Percentiles rank a stretch among this genome's conserved stretches.
These are phyloP conservation scores for Rosa rugosa DNA, from an alignment of 306 rosid species.

Conservation along the genomic window DNA sequence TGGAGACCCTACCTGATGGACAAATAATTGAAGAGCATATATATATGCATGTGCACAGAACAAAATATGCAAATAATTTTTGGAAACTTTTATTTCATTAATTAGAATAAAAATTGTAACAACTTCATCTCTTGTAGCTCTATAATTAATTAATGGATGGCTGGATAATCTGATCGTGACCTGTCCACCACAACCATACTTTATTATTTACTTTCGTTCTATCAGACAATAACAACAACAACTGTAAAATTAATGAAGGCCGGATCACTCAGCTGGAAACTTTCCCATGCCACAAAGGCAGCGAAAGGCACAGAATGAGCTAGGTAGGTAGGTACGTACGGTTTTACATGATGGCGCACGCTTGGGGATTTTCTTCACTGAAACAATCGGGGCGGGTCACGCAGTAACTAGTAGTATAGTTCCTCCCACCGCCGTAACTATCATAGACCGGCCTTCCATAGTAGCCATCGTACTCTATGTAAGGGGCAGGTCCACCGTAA, in stretches of 20 bases:
- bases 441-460: constrained; percentile 39
- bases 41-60: background rate
- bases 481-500: constrained; percentile 24
- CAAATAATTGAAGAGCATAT: background rate
- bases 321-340: background rate
- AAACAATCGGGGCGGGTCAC: constrained; percentile 42
- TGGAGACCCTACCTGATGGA: background rate
- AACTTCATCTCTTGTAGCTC: background rate
- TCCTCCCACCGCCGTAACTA: constrained; percentile 40
- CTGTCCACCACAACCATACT: background rate
- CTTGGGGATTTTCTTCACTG: constrained; percentile 49
- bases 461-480: constrained; percentile 29
- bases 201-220: background rate
- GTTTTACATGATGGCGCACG: constrained; percentile 55
- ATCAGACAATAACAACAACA: background rate
- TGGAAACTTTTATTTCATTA: background rate
- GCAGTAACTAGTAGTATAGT: constrained; percentile 13
- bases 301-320: background rate
- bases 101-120: background rate
- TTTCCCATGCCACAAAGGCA: background rate
- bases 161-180: background rate
- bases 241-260: background rate
- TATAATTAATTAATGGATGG: constrained; percentile 4
- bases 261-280: background rate
- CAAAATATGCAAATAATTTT: background rate